Percentiles rank a stretch among this genome's conserved stretches.
phyloP scores from a whole-genome alignment of 129 eudicot species.

The Centaurea solstitialis region DNA sequence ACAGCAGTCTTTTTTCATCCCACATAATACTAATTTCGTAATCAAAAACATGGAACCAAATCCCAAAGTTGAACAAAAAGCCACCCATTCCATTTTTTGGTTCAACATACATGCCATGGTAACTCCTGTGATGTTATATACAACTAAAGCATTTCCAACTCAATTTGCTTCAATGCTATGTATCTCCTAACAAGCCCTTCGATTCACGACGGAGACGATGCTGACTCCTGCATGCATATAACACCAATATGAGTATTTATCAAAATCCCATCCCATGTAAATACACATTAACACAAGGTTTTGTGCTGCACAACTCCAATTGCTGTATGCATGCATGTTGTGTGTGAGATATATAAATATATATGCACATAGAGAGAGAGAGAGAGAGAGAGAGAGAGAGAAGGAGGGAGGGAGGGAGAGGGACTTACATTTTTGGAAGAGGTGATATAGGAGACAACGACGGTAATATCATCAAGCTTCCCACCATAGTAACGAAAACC shows the following conservation, averaged over 20 bases:
- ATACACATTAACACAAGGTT: too few species aligned
- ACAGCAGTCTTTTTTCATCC: neutral
- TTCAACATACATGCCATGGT: too few species aligned
- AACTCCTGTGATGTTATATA: neutral
- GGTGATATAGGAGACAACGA: slow-evolving; percentile 76
- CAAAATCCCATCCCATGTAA: too few species aligned
- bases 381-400: too few species aligned
- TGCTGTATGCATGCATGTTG: too few species aligned
- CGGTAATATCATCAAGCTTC: slow-evolving; percentile 84
- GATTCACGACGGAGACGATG: neutral
- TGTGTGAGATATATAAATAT: too few species aligned
- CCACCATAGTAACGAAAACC: slow-evolving; percentile 78
- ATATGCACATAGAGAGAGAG: too few species aligned
- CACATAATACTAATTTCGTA: neutral
- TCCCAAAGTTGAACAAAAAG: neutral
- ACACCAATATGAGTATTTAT: neutral
- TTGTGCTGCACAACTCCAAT: too few species aligned
- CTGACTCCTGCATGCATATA: slow-evolving; percentile 23
- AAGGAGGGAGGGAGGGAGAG: too few species aligned
- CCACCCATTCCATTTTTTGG: neutral
- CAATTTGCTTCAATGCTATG: neutral
- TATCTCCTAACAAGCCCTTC: slow-evolving; percentile 12
- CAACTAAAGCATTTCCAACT: neutral
- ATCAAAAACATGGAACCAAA: neutral
- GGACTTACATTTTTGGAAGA: slow-evolving; percentile 45